These are phyloP conservation scores for Talaromyces sp. DNA, from an alignment of 2,329 filamentous ascomycete genomes.

Conservation along the genomic window DNA sequence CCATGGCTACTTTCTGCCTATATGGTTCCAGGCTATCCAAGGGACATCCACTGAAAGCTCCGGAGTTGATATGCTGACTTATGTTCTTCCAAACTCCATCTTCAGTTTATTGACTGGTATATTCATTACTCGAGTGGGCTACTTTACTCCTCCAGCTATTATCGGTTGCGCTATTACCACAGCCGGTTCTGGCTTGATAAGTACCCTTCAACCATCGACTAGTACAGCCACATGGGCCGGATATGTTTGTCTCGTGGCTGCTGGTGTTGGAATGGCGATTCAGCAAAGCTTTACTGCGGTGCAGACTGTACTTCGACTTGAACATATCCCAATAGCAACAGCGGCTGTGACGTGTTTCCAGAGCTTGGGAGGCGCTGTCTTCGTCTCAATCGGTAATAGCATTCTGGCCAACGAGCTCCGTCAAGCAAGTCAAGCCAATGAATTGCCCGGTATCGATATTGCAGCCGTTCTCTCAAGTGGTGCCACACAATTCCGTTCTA, in stretches of 20 bases:
- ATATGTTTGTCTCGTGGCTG: slow-evolving; percentile 25
- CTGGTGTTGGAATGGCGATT: slow-evolving; percentile 23
- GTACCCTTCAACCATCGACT: slow-evolving; percentile 31
- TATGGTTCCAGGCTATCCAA: slow-evolving; percentile 28
- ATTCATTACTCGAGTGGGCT: slow-evolving; percentile 27
- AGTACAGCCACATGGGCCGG: slow-evolving; percentile 24
- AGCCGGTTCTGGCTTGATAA: slow-evolving; percentile 33
- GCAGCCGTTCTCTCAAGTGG: slow-evolving; percentile 14
- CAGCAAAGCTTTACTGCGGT: slow-evolving; percentile 23
- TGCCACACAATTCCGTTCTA: slow-evolving; percentile 17
- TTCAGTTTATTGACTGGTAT: slow-evolving; percentile 29
- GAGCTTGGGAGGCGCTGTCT: slow-evolving; percentile 29
- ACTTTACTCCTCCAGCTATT: slow-evolving; percentile 28
- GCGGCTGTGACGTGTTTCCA: slow-evolving; percentile 26
- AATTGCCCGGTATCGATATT: slow-evolving; percentile 15
- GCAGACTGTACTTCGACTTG: slow-evolving; percentile 25
- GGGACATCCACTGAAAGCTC: slow-evolving; percentile 17
- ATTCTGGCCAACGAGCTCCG: slow-evolving; percentile 31
- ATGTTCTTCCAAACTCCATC: slow-evolving; percentile 35
- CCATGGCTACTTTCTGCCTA: slow-evolving; percentile 27
- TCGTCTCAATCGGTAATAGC: slow-evolving; percentile 30
- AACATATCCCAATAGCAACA: slow-evolving; percentile 28
- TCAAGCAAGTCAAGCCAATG: slow-evolving; percentile 24
- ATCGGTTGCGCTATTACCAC: slow-evolving; percentile 28
- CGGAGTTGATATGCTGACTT: slow-evolving; percentile 20